A percentile compares a stretch with the other conserved stretches of the same genome.
phyloP scores from a whole-genome alignment of 768 basidiomycete species.

The Thelephora ganbajun region DNA sequence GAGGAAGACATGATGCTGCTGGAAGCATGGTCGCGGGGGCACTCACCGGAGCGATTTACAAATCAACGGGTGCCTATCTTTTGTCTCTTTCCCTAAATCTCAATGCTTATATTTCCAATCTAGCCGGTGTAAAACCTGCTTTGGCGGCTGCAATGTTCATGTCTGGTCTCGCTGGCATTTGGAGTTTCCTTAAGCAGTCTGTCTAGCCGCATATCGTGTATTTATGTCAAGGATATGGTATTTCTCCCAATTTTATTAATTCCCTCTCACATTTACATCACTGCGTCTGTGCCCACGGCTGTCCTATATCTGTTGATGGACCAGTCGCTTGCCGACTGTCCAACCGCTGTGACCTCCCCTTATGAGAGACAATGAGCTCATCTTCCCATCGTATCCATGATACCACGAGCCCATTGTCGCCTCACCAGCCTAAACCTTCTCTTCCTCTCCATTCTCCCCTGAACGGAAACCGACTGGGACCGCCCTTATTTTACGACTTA shows the following conservation, averaged over 20 bases:
- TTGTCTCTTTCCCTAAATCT: constrained; percentile 11
- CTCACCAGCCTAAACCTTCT: too few species aligned
- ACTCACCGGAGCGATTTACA: constrained; percentile 82
- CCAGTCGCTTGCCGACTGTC: too few species aligned
- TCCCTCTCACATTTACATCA: constrained; percentile 6
- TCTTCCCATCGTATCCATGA: too few species aligned
- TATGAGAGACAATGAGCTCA: too few species aligned
- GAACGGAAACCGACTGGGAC: neutral
- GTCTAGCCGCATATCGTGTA: constrained; percentile 36
- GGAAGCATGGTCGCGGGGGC: constrained; percentile 91
- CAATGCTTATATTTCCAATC: constrained; percentile 19
- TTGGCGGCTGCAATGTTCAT: constrained; percentile 80
- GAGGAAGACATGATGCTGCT: constrained; percentile 83
- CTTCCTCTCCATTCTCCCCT: too few species aligned
- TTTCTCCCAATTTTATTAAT: constrained; percentile 5
- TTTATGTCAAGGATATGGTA: constrained; percentile 30
- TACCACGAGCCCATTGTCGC: too few species aligned
- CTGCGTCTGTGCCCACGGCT: constrained; percentile 6
- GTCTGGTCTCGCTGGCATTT: constrained; percentile 80
- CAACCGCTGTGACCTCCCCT: too few species aligned
- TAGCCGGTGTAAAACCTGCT: constrained; percentile 88
- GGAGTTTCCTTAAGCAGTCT: constrained; percentile 90
- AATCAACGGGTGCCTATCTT: constrained; percentile 69
- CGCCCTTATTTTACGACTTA: constrained; percentile 45
- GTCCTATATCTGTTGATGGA: neutral